These are phyloP conservation scores for Neurospora sp. DNA, from an alignment of 2,329 filamentous ascomycete species.

Conservation along the genomic window DNA sequence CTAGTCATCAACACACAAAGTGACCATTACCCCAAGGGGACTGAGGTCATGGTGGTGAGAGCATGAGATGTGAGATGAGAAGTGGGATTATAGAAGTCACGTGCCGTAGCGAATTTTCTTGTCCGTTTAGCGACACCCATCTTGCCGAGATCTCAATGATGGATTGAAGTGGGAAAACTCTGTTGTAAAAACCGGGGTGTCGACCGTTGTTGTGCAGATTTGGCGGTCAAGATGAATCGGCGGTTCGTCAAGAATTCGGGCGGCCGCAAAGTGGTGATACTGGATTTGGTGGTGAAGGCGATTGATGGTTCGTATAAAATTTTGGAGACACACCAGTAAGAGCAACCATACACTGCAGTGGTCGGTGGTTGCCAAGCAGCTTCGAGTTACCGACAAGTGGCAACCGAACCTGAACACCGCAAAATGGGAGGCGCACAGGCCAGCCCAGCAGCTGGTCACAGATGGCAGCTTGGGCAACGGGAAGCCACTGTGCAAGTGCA, in stretches of 20 bases:
- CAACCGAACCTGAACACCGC: background rate
- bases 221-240: background rate
- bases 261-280: background rate
- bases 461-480: background rate
- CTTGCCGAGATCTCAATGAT: constrained; percentile 9
- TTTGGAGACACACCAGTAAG: background rate
- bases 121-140: constrained; percentile 91
- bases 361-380: background rate
- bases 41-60: background rate
- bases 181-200: background rate
- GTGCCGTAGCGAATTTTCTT: constrained; percentile 65
- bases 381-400: background rate
- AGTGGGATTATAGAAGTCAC: constrained; percentile 9
- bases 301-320: background rate
- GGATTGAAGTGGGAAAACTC: background rate
- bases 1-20: background rate
- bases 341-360: background rate
- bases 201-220: background rate
- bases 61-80: background rate
- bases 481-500: background rate
- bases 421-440: background rate
- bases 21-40: background rate
- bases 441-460: background rate
- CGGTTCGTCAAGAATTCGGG: background rate
- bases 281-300: background rate